phyloP scores from a whole-genome alignment of 768 basidiomycete genomes.

The Suillus sp. region DNA sequence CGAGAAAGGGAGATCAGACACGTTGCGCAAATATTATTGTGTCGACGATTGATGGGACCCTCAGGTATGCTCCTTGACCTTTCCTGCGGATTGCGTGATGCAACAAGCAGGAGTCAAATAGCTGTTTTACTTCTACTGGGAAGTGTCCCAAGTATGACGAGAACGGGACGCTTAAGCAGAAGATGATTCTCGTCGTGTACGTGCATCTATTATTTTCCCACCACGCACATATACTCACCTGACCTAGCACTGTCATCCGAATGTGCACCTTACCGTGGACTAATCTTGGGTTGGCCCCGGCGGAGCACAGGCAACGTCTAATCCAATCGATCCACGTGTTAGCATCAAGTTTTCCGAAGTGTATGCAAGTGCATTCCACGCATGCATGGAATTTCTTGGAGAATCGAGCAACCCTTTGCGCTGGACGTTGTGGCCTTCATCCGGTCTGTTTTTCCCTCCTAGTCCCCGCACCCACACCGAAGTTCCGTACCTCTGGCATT shows the following conservation, averaged over 20 bases:
- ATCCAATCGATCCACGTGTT: conserved; percentile 97
- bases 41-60: conserved; percentile 91
- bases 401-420: conserved; percentile 42
- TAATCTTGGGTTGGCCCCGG: conserved; percentile 63
- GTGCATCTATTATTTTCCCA: conserved; percentile 35
- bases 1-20: conserved; percentile 95
- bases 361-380: conserved; percentile 91
- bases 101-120: conserved; percentile 96
- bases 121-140: conserved; percentile 51
- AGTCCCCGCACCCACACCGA: conserved; percentile 51
- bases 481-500: conserved; percentile 81
- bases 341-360: conserved; percentile 96
- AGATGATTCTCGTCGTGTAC: conserved; percentile 97
- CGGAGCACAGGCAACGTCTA: conserved; percentile 93
- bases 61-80: conserved; percentile 57
- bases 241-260: neutral
- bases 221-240: conserved; percentile 17
- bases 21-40: conserved; percentile 89
- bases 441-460: neutral
- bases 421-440: neutral
- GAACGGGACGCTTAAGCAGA: conserved; percentile 92
- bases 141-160: conserved; percentile 99
- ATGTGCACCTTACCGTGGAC: neutral
- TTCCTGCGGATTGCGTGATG: conserved; percentile 56
- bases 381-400: conserved; percentile 90